Evolutionary conservation across 1,284 basidiomycete genomes (phyloP).

Genomic region (Leccinum discolor): DNA sequence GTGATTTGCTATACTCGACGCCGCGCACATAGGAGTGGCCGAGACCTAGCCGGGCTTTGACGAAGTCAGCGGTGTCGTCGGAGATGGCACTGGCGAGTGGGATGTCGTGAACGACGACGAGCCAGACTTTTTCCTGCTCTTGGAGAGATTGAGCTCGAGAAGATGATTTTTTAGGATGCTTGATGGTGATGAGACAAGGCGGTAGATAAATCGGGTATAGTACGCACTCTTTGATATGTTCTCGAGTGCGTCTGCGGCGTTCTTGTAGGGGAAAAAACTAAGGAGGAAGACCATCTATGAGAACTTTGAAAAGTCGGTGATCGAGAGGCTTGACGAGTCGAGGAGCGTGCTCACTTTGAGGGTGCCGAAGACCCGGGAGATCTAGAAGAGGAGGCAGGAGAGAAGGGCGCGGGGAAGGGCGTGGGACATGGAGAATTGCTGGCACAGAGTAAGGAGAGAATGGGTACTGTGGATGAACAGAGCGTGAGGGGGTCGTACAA

Average conservation of each 20-base stretch:
- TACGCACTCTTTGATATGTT: slow-evolving; percentile 92
- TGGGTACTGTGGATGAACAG: slow-evolving; percentile 56
- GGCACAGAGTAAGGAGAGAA: neutral
- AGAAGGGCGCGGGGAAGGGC: slow-evolving; percentile 46
- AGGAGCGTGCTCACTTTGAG: neutral
- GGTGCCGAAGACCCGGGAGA: neutral
- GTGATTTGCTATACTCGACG: no score
- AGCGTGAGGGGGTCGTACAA: slow-evolving; percentile 74
- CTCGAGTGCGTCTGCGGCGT: slow-evolving; percentile 93
- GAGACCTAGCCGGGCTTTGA: slow-evolving; percentile 93
- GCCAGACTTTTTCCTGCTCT: slow-evolving; percentile 71
- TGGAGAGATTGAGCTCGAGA: slow-evolving; percentile 87
- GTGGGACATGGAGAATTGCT: slow-evolving; percentile 60
- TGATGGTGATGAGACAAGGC: slow-evolving; percentile 28
- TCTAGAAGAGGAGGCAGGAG: neutral
- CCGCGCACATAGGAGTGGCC: slow-evolving; percentile 80
- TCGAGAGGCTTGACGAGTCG: slow-evolving; percentile 40
- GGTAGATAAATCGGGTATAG: no score
- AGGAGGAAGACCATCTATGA: slow-evolving; percentile 83
- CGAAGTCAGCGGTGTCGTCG: slow-evolving; percentile 81
- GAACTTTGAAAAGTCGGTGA: slow-evolving; percentile 89
- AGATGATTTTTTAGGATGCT: slow-evolving; percentile 90
- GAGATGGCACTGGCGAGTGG: slow-evolving; percentile 84
- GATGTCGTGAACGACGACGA: slow-evolving; percentile 80
- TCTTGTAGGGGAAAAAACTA: slow-evolving; percentile 96